Percentiles rank a stretch among this genome's conserved stretches.
These are phyloP conservation scores for Lavandula angustifolia DNA, from an alignment of 257 asterid species.

Conservation along the genomic window DNA sequence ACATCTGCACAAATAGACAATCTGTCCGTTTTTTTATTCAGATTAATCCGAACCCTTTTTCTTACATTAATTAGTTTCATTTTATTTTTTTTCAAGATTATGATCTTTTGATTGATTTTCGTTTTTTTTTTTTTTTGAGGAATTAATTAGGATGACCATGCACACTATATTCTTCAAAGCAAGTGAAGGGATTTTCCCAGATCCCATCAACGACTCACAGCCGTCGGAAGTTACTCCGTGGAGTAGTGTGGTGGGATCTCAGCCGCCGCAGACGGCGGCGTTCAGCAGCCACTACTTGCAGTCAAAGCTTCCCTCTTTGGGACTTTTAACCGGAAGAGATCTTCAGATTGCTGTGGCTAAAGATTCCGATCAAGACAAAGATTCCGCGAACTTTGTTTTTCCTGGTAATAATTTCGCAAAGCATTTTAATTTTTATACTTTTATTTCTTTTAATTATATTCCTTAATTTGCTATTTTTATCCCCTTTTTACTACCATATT, in stretches of 20 bases:
- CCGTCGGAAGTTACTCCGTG: constrained; percentile 42
- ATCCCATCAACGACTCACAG: constrained; percentile 25
- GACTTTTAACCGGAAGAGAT: constrained; percentile 28
- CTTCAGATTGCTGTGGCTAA: constrained; percentile 23
- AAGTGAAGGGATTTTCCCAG: constrained; percentile 40
- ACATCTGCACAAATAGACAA: constrained; percentile 2
- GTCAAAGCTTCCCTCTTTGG: constrained; percentile 38
- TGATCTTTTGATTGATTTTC: background rate
- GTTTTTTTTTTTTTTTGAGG: background rate
- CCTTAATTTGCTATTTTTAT: background rate
- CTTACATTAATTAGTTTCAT: background rate
- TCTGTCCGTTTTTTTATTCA: constrained; percentile 4
- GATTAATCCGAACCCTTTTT: background rate
- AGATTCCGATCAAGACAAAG: constrained; percentile 30
- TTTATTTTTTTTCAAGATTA: background rate
- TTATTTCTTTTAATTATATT: background rate
- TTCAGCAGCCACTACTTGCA: constrained; percentile 38
- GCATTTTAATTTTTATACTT: background rate
- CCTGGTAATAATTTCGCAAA: constrained; percentile 32
- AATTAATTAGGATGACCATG: constrained; percentile 43
- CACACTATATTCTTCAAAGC: constrained; percentile 48
- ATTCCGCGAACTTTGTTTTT: constrained; percentile 32
- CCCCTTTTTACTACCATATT: too few species aligned
- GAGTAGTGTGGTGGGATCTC: constrained; percentile 46
- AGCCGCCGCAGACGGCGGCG: constrained; percentile 27